phyloP scores from a whole-genome alignment of 106 monocot species.

The Posidonia australis region DNA sequence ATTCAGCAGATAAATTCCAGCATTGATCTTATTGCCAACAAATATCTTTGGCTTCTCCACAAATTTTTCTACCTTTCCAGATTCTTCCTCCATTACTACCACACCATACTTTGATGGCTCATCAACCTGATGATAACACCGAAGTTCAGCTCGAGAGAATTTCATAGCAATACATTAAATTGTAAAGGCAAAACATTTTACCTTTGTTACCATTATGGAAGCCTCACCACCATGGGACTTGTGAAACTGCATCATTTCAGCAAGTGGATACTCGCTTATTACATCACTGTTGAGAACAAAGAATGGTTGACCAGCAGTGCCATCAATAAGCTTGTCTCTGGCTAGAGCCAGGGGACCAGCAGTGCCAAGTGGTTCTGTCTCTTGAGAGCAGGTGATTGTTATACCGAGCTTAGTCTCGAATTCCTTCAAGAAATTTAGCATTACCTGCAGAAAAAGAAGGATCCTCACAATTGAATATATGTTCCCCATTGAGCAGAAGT shows the following conservation, averaged over 20 bases:
- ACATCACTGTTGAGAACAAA: slow-evolving; percentile 73
- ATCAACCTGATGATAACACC: slow-evolving; percentile 19
- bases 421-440: slow-evolving; percentile 36
- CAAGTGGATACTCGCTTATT: slow-evolving; percentile 60
- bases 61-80: slow-evolving; percentile 41
- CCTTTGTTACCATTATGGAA: slow-evolving; percentile 66
- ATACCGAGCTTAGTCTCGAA: slow-evolving; percentile 26
- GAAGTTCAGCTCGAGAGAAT: too few relatives aligned
- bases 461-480: not conserved
- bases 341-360: too few relatives aligned
- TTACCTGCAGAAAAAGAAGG: slow-evolving; percentile 17
- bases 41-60: too few relatives aligned
- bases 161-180: too few relatives aligned
- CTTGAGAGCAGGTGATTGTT: slow-evolving; percentile 35
- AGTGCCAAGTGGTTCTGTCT: too few relatives aligned
- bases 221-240: slow-evolving; percentile 56
- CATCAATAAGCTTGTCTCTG: slow-evolving; percentile 34
- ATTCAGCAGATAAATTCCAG: slow-evolving; percentile 50
- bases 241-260: slow-evolving; percentile 43
- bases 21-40: too few relatives aligned
- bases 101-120: slow-evolving; percentile 65
- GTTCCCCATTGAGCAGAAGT: not conserved
- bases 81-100: slow-evolving; percentile 45
- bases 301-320: slow-evolving; percentile 32
- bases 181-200: slow-evolving; percentile 1